Percentiles rank a stretch among this genome's conserved stretches.
Evolutionary conservation across 140 eudicot genomes (phyloP).

Genomic region (Stevia rebaudiana): DNA sequence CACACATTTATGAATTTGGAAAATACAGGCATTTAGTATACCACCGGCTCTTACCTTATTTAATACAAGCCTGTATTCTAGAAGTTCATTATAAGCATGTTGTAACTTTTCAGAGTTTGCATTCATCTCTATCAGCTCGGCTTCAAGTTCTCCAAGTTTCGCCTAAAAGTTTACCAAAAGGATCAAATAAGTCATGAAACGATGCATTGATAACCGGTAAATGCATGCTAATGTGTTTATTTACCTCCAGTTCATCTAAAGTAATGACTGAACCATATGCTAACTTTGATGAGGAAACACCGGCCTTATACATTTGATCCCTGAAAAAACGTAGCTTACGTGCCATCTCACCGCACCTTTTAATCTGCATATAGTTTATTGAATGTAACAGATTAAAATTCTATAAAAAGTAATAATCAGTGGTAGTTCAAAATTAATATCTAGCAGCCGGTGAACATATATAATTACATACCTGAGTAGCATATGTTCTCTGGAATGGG

Average conservation of each 20-base stretch:
- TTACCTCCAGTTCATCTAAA: constrained; percentile 69
- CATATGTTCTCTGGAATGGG: constrained; percentile 92
- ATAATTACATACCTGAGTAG: constrained; percentile 79
- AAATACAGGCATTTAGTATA: neutral
- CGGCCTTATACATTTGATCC: constrained; percentile 70
- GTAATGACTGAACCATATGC: constrained; percentile 25
- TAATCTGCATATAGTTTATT: constrained; percentile 39
- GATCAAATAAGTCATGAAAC: neutral
- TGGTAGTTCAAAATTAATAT: neutral
- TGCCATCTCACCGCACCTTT: constrained; percentile 85
- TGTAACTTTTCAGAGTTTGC: constrained; percentile 63
- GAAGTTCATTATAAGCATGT: constrained; percentile 66
- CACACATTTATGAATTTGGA: neutral
- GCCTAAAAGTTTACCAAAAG: constrained; percentile 35
- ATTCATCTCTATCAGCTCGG: constrained; percentile 69
- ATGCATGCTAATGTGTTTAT: neutral
- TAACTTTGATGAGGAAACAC: constrained; percentile 42
- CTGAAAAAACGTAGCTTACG: constrained; percentile 67
- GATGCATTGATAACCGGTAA: neutral
- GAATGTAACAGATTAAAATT: neutral
- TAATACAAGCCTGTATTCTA: constrained; percentile 72
- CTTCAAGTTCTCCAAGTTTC: constrained; percentile 74
- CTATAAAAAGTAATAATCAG: neutral
- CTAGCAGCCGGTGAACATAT: neutral
- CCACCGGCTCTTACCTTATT: constrained; percentile 47